Evolutionary conservation across 2,329 filamentous ascomycete genomes (phyloP).

Genomic region (Aspergillus pseudonomiae): DNA sequence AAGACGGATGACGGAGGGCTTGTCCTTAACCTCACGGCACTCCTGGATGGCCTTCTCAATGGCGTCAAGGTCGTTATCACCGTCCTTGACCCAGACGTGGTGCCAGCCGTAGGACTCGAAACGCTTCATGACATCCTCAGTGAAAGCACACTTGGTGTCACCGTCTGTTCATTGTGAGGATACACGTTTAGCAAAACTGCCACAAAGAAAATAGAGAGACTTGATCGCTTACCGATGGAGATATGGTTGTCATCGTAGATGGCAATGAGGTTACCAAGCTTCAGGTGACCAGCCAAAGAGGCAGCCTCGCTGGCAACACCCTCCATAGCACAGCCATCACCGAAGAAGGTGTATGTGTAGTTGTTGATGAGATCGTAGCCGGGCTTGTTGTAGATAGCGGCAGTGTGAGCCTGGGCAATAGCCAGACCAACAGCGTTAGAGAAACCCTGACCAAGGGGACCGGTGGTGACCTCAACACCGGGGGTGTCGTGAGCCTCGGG

Average conservation of each 20-base stretch:
- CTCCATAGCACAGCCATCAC: conserved; percentile 98
- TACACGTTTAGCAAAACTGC: neutral
- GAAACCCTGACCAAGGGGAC: conserved; percentile 96
- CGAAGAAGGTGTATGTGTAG: conserved; percentile 96
- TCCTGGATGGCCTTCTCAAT: conserved; percentile 88
- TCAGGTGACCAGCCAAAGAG: conserved; percentile 90
- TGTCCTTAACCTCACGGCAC: conserved; percentile 86
- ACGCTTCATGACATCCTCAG: conserved; percentile 91
- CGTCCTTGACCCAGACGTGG: conserved; percentile 78
- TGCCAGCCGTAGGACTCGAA: conserved; percentile 99
- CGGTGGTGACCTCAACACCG: conserved; percentile 96
- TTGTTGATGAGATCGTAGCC: conserved; percentile 90
- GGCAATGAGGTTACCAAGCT: conserved; percentile 95
- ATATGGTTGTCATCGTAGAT: conserved; percentile 99
- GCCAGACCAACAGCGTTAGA: conserved; percentile 96
- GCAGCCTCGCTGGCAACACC: conserved; percentile 92
- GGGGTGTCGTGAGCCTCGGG: conserved; percentile 96
- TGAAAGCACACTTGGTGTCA: conserved; percentile 94
- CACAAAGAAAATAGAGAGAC: neutral
- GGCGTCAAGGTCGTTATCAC: conserved; percentile 81
- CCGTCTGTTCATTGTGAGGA: conserved; percentile 62
- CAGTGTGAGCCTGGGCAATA: conserved; percentile 91
- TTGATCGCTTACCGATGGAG: conserved; percentile 63
- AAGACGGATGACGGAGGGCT: conserved; percentile 95
- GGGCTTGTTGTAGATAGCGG: conserved; percentile 93